phyloP scores from a whole-genome alignment of 768 basidiomycete genomes.

The Coprinopsis cinerea region DNA sequence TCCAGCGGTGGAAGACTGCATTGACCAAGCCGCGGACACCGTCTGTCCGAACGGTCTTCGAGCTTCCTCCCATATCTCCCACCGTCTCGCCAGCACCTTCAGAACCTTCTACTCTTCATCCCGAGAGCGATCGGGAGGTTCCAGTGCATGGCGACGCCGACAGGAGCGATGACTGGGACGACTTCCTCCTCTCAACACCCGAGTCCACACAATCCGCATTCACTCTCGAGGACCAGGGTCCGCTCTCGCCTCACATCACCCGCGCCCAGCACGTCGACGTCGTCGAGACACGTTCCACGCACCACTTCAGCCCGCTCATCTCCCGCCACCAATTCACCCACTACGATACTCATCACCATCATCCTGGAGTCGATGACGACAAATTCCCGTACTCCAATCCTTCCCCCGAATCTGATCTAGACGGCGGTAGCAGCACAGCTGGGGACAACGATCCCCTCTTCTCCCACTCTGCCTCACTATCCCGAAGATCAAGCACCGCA shows the following conservation, averaged over 20 bases:
- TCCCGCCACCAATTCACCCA: no score
- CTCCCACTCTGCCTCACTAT: background rate
- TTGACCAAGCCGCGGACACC: slow-evolving; percentile 2
- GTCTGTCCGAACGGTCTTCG: slow-evolving; percentile 2
- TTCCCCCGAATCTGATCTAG: no score
- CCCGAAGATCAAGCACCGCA: slow-evolving; percentile 1
- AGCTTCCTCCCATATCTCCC: background rate
- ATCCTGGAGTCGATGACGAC: no score
- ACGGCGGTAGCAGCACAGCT: background rate
- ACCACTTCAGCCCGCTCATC: background rate
- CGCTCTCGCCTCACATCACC: background rate
- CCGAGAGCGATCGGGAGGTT: no score
- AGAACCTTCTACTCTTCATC: no score
- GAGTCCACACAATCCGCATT: background rate
- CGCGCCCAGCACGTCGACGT: background rate
- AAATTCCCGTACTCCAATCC: no score
- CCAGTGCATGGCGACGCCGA: no score
- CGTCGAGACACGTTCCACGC: background rate
- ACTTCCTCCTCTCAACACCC: background rate
- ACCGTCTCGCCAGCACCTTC: no score
- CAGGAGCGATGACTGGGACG: background rate
- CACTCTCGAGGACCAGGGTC: background rate
- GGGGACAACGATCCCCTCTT: background rate
- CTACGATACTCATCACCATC: no score
- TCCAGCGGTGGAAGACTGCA: background rate